Evolutionary conservation across 192 early-diverging fungal species (phyloP), one percentile per base, ranked within the genome.

Genomic region (Rhizophagus clarus): DNA sequence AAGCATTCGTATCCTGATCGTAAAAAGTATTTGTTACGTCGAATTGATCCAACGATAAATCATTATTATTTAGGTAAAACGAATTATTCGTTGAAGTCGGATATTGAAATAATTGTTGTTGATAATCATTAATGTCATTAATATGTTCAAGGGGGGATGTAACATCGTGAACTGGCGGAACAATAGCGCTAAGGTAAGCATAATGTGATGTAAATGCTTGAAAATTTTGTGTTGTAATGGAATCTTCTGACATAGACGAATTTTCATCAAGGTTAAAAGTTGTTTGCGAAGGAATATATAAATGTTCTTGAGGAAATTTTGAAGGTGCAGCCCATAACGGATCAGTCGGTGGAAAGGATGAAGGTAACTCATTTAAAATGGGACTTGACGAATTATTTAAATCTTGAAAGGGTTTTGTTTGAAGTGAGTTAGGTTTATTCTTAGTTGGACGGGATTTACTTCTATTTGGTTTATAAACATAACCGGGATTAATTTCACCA

Each of bases 401-500:
- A 56, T 56, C 15, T 56, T 56, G 51, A 20, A 3, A 17, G 0
- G 51, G 1, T 20, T 56, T 56, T 56, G 3, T 17, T 17, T 20
- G 51, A 20, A 56, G 51, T 17, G 28, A 17, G 3, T 31, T 67
- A 4, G 22, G 2, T 12, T 15, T 67, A 26, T 14, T 6, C 0
- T 67, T 67, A 26, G 15, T 28, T 9, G 4, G 28, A 14, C 7
- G 29, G 10, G 74, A 60, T 31, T 24, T 22, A 24, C 62, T 62
- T 61, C 74, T 17, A 11, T 76, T 11, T 20, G 76, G 76, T 51
- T 78, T 78, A 29, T 78, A 78, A 28, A 78, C 76, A n/a, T 78
- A 78, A 10, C 76, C 76, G 0, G 76, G 76, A 68, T 78, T 78
- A 3, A 78, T 67, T 69, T 69, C 76, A 26, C 76, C 31, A 69